Base-by-base conservation (phyloP, 306 rosid genomes). In the Gastrolobium villosum region DNA sequence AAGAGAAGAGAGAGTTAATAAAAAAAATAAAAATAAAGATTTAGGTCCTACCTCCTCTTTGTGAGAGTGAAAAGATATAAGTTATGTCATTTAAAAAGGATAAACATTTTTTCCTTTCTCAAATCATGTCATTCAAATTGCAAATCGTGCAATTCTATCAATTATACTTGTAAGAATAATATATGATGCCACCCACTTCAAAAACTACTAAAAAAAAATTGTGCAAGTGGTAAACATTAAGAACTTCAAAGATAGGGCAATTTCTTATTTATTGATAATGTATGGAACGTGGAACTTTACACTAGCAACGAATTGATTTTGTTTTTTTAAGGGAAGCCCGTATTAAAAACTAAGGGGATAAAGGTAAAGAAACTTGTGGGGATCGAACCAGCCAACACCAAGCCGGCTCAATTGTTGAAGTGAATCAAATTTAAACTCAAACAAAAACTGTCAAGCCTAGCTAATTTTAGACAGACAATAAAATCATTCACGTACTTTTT, bases 391-490 rank as follows among this genome's bases (percentile, higher is more conserved):
- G 10, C 10, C 37, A 62, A 49, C n/a, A 15, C 45, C n/a, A 64
- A 28, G 35, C 14, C 50, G 14, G 54, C 53, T 50, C 64, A 49
- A 76, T 6, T 8, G 46, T 62, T 49, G 30, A 62, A 4, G 4
- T 10, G 6, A 9, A 63, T 15, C 72, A 49, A 75, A 28, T 31
- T 14, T 34, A 45, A 74, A 74, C 61, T 39, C 57, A 9, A 40
- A 30, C 32, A 39, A 34, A 49, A 48, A 14, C 1, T 13, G 37
- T 4, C 20, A 32, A 8, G 52, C 54, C 20, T 10, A n/a, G 13
- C 36, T 48, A 3, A 3, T 48, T 34, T 28, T n/a, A n/a, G n/a
- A n/a, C n/a, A n/a, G n/a, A n/a, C n/a, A n/a, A n/a, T n/a, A n/a
- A n/a, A n/a, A n/a, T n/a, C n/a, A n/a, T n/a, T n/a, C n/a, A n/a